Evolutionary conservation across 352 stramenopile genomes (phyloP), one percentile per base, ranked within the genome.

Genomic region (Pythium phragmitis): DNA sequence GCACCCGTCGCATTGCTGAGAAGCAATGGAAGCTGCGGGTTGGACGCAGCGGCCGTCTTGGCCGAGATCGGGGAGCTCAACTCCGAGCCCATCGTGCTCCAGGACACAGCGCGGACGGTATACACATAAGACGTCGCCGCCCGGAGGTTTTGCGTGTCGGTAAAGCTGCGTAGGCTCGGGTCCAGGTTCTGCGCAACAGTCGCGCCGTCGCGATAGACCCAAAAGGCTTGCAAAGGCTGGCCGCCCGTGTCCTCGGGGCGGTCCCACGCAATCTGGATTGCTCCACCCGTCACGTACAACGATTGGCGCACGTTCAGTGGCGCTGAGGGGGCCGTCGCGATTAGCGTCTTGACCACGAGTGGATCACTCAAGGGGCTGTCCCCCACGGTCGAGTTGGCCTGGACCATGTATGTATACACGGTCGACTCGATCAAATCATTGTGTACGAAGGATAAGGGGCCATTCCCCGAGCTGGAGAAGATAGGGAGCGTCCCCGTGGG

Each of bases 241-340:
- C 82, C 82, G 7, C 82, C 82, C 2, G 73, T 73, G 36, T 91
- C 82, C n/a, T 84, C 36, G 0, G 79, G 76, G 3, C 65, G 72
- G 34, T 80, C 67, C 82, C 82, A 91, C 7, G 69, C 76, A 28
- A 89, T 77, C 39, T 76, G 54, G n/a, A 91, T 74, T 2, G 79
- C 66, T 3, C 82, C 82, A 26, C 82, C 82, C 28, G 79, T 87
- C 5, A 68, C 68, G 28, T 79, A 84, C 0, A 17, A 8, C 6
- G 82, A 51, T 34, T 87, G 78, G 0, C 39, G 63, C 17, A 89
- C 52, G 52, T 84, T 79, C 33, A 75, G 28, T 8, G 82, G 82
- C 0, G 68, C 68, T 4, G 79, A 88, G 1, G 82, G 80, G 8
- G 73, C 60, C 4, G 78, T 86, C n/a, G 73, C 66, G 3, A 63